These are phyloP conservation scores for Silene latifolia DNA, from an alignment of 148 eudicot species.

Conservation along the genomic window DNA sequence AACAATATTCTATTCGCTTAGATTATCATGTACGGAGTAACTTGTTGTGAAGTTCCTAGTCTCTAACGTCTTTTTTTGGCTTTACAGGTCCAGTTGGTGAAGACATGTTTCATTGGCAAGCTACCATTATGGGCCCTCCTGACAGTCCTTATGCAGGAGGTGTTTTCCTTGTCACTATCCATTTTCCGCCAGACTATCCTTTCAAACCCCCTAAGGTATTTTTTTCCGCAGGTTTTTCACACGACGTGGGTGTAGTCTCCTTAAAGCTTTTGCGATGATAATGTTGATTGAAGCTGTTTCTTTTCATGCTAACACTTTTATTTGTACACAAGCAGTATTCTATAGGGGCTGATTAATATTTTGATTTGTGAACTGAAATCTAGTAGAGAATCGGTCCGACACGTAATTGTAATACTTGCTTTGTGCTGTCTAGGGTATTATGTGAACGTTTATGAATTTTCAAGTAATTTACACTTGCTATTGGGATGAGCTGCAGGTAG, in stretches of 20 bases:
- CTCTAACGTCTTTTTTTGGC: not conserved
- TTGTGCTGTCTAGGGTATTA: not conserved
- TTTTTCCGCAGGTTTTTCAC: not conserved
- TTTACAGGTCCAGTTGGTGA: slow-evolving; percentile 28
- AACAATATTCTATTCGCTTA: not conserved
- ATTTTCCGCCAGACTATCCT: slow-evolving; percentile 33
- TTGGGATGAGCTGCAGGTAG: slow-evolving; percentile 43
- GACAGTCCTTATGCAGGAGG: slow-evolving; percentile 39
- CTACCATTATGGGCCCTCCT: slow-evolving; percentile 34
- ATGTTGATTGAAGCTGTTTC: not conserved
- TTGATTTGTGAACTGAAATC: no score
- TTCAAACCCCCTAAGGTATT: slow-evolving; percentile 35
- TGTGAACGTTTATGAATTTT: not conserved
- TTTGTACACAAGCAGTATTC: no score
- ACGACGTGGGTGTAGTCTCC: not conserved
- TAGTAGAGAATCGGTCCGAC: no score
- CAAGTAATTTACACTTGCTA: not conserved
- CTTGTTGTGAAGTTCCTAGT: not conserved
- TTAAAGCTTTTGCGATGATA: not conserved
- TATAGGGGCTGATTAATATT: no score
- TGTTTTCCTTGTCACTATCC: slow-evolving; percentile 30
- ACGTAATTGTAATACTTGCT: no score
- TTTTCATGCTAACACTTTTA: not conserved
- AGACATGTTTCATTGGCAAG: slow-evolving; percentile 43
- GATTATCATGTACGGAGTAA: not conserved